Base-by-base conservation (phyloP, 768 basidiomycete genomes). In the Hygrophorus pudorinus region DNA sequence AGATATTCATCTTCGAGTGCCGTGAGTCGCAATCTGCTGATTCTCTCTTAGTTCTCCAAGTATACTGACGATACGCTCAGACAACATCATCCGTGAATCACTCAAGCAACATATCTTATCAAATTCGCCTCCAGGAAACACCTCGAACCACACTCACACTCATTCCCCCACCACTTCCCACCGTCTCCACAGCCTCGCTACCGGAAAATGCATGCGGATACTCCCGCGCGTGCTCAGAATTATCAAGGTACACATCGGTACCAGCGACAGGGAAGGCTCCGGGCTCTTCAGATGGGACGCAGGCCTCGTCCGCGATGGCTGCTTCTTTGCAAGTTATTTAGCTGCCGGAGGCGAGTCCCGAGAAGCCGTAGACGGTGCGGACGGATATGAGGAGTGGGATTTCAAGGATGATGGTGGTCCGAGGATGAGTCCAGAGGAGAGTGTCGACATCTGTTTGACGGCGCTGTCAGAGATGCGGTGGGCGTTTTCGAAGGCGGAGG, bases 1-100 rank as follows among this genome's bases (percentile, higher is more conserved):
- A 24, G 24, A 85, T 90, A 44, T 91, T 87, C 62, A 80, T 93
- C 50, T 94, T 94, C 52, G 88, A 93, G 61, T 89, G 85, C 59
- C 74, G 81, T 84, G 59, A 70, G 82, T 75, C 18, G 41, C 14
- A 16, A 34, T 16, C n/a, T 39, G 45, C 32, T 32, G 9, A 14
- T 50, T 46, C 31, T 38, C 36, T 33, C 11, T n/a, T n/a, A n/a
- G n/a, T n/a, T n/a, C n/a, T n/a, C n/a, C n/a, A n/a, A 21, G 9
- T 24, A n/a, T 14, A 38, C 30, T 18, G 20, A n/a, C 38, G 17
- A 21, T 11, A n/a, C 17, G 9, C 11, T 21, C 41, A 79, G 85
- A 91, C 58, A 92, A 92, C 59, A 75, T 89, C 51, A 84, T 94
- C 52, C 80, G 87, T 21, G 89, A 91, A 56, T 75, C 80, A 2